phyloP scores from a whole-genome alignment of 2,329 filamentous ascomycete genomes.

The Rhynchosporium agropyri region DNA sequence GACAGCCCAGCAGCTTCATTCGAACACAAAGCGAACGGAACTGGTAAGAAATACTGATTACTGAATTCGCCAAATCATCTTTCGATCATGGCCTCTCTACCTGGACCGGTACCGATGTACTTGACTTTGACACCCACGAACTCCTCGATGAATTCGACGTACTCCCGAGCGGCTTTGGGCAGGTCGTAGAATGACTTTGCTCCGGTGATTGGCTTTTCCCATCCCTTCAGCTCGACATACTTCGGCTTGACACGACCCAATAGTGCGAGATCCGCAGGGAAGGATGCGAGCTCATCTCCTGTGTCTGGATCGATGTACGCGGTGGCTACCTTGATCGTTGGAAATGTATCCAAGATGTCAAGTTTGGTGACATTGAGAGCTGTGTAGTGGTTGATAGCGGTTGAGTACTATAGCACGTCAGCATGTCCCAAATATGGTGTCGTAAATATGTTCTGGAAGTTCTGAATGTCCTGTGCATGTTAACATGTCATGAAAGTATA shows the following conservation, averaged over 20 bases:
- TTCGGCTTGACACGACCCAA: constrained; percentile 63
- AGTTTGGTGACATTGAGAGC: constrained; percentile 63
- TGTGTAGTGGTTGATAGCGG: constrained; percentile 42
- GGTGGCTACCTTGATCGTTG: constrained; percentile 74
- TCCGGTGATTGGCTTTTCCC: constrained; percentile 64
- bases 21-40: no score
- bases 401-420: constrained; percentile 53
- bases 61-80: neutral
- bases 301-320: constrained; percentile 61
- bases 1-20: no score
- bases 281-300: constrained; percentile 57
- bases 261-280: constrained; percentile 63
- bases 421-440: neutral
- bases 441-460: no score
- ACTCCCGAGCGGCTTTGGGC: constrained; percentile 61
- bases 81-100: constrained; percentile 15
- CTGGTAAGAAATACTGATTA: neutral
- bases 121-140: constrained; percentile 64
- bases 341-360: constrained; percentile 75
- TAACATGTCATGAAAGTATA: neutral
- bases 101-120: constrained; percentile 64
- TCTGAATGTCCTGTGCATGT: neutral
- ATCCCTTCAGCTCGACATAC: constrained; percentile 71
- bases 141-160: constrained; percentile 47
- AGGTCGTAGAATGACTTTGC: constrained; percentile 63